These are phyloP conservation scores for Penicillium olsonii DNA, from an alignment of 2,329 filamentous ascomycete genomes.

Conservation along the genomic window DNA sequence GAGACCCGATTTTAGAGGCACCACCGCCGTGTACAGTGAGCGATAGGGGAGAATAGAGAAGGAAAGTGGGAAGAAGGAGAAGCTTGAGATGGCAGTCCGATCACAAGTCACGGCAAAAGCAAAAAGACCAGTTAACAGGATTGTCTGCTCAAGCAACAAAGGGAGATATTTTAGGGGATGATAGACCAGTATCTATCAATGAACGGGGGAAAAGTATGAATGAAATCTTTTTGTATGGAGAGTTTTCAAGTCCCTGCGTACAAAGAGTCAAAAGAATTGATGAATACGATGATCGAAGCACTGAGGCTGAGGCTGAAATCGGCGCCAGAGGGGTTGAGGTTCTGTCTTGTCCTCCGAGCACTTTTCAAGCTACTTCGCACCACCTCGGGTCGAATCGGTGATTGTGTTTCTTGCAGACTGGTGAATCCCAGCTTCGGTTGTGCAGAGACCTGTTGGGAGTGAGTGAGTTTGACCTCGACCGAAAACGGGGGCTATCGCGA, in stretches of 20 bases:
- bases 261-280: constrained; percentile 31
- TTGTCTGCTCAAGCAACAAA: constrained; percentile 5
- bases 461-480: neutral
- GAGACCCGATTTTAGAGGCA: constrained; percentile 31
- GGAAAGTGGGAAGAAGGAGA: constrained; percentile 5
- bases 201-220: constrained; percentile 27
- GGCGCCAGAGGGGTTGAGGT: constrained; percentile 12
- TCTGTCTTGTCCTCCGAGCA: constrained; percentile 22
- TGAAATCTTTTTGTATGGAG: constrained; percentile 29
- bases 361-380: constrained; percentile 17
- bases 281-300: constrained; percentile 31
- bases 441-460: constrained; percentile 3
- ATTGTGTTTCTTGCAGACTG: neutral
- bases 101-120: constrained; percentile 3
- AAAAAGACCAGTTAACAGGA: constrained; percentile 1
- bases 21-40: constrained; percentile 24
- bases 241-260: constrained; percentile 35
- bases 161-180: constrained; percentile 22
- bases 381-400: constrained; percentile 10
- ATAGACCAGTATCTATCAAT: constrained; percentile 29
- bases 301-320: constrained; percentile 16
- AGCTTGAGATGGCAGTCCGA: neutral
- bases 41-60: constrained; percentile 26
- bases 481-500: neutral
- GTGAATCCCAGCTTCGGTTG: neutral